Evolutionary conservation across 2,329 filamentous ascomycete species (phyloP), one percentile per base, ranked within the genome.

Genomic region (Pseudocercospora crystallina): DNA sequence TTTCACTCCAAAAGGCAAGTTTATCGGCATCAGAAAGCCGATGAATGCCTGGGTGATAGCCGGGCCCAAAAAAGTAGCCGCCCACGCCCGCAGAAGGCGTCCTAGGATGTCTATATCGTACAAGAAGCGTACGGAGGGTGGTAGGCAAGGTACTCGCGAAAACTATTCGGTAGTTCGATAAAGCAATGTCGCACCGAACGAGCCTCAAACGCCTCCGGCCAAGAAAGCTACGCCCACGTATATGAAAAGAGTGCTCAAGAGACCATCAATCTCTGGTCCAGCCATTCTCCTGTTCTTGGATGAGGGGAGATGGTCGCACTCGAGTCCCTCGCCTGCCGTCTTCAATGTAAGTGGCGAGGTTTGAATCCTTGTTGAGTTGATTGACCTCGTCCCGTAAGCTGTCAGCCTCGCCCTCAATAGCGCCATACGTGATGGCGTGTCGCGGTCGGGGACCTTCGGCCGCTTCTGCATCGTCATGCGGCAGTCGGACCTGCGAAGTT

Each of bases 1-100:
- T 0, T 96, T 87, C 64, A 87, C 81, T 26, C 94, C 94, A 0
- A 80, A 90, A 51, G 94, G 94, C n/a, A 84, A 83, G 61, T 94
- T 87, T 61, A 76, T 97, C 29, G 85, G 79, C 1, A 72, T 75
- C 8, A 77, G 89, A 32, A 69, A 67, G 58, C 86, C 88, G 1
- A 84, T 95, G 76, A 84, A 86, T 51, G 88, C 83, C 5, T 90
- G 84, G 80, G 51, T 85, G 52, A 68, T 85, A 11, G 70, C 72
- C 55, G 73, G 75, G 57, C 82, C 82, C 65, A 80, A 81, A 26
- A 74, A 72, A 11, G 70, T 75, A n/a, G 70, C 74, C 17, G 70
- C 71, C 15, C 71, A 76, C 49, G 75, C 79, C 49, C 75, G 72
- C 62, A 78, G 73, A 59, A 72, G 67, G 12, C 74, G 88, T 52